Evolutionary conservation across 116 monocot species (phyloP).

Genomic region (Iris pallida): DNA sequence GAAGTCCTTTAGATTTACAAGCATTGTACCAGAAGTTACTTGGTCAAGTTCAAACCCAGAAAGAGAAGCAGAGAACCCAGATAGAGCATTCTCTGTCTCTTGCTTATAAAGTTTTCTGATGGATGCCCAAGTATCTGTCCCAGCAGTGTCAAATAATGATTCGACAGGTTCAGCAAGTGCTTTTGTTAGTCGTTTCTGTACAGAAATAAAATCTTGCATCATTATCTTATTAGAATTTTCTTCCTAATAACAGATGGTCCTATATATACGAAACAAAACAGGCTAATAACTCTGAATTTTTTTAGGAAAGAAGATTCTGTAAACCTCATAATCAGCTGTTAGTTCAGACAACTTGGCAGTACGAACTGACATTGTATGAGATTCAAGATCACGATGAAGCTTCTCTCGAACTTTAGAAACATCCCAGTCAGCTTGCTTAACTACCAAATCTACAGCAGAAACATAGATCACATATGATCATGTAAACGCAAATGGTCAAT

Average conservation of each 20-base stretch:
- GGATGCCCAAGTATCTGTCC: slow-evolving; percentile 52
- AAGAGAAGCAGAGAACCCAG: slow-evolving; percentile 37
- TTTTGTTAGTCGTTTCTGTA: slow-evolving; percentile 49
- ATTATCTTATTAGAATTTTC: background rate
- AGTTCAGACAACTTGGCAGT: slow-evolving; percentile 50
- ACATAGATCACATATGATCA: background rate
- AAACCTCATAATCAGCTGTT: slow-evolving; percentile 54
- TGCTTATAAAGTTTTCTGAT: slow-evolving; percentile 50
- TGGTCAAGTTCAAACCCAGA: slow-evolving; percentile 62
- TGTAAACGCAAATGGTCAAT: too few relatives aligned
- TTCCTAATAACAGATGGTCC: background rate
- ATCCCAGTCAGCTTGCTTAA: slow-evolving; percentile 58
- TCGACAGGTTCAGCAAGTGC: slow-evolving; percentile 57
- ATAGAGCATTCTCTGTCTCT: slow-evolving; percentile 47
- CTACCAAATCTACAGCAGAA: slow-evolving; percentile 30
- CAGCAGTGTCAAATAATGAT: slow-evolving; percentile 52
- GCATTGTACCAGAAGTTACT: slow-evolving; percentile 22
- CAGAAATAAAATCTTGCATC: background rate
- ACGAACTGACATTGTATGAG: slow-evolving; percentile 38
- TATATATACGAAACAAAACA: background rate
- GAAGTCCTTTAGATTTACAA: slow-evolving; percentile 36
- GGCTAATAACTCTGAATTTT: background rate
- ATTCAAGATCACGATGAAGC: slow-evolving; percentile 59
- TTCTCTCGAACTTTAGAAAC: slow-evolving; percentile 49
- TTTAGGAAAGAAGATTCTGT: background rate